phyloP scores from a whole-genome alignment of 2,329 filamentous ascomycete genomes.

The Colletotrichum paranaense region DNA sequence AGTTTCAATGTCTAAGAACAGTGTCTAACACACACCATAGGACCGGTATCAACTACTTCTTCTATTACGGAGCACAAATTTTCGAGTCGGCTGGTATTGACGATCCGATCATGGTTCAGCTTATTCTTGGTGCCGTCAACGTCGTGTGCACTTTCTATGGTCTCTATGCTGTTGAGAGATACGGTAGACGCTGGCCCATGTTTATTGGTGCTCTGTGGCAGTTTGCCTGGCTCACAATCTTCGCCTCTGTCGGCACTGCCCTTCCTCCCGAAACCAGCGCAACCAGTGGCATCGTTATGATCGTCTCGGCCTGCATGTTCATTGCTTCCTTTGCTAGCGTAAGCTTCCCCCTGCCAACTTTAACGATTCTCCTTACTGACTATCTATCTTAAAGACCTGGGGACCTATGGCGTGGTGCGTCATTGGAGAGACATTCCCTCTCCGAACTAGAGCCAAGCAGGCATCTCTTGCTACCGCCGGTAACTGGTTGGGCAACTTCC shows the following conservation, averaged over 20 bases:
- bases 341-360: constrained; percentile 31
- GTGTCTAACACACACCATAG: neutral
- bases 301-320: constrained; percentile 79
- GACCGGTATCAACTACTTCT: constrained; percentile 69
- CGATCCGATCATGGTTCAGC: constrained; percentile 74
- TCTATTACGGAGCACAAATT: constrained; percentile 75
- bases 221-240: constrained; percentile 72
- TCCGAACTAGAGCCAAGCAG: constrained; percentile 65
- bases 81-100: constrained; percentile 74
- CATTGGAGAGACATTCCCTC: constrained; percentile 74
- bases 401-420: constrained; percentile 78
- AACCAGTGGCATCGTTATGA: constrained; percentile 73
- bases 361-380: neutral
- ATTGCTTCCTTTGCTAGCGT: constrained; percentile 74
- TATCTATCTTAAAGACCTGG: constrained; percentile 61
- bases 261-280: constrained; percentile 54
- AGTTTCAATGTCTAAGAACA: neutral
- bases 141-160: constrained; percentile 75
- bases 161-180: constrained; percentile 75
- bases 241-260: constrained; percentile 67
- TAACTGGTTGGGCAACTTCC: constrained; percentile 73
- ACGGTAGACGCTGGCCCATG: constrained; percentile 75
- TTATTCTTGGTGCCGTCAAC: constrained; percentile 77
- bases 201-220: constrained; percentile 76
- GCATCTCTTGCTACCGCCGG: constrained; percentile 64